Evolutionary conservation across 345 rosid genomes (phyloP).

Genomic region (Pugionium dolabratum): DNA sequence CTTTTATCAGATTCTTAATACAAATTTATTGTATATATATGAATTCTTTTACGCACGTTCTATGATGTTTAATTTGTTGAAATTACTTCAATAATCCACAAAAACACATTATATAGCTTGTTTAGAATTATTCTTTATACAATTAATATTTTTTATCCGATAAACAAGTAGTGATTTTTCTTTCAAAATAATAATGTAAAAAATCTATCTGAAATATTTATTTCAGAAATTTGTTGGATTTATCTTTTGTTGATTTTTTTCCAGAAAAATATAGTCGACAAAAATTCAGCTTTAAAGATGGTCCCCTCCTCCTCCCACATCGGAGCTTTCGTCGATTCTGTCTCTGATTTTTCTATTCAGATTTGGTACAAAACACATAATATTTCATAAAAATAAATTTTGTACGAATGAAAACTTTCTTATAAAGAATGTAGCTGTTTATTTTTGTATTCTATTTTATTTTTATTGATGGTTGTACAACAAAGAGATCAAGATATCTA

Average conservation of each 20-base stretch:
- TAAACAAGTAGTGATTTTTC: too few species aligned
- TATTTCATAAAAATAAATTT: not conserved
- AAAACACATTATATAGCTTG: not conserved
- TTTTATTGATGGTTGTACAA: too few species aligned
- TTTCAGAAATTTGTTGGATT: too few species aligned
- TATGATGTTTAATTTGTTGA: not conserved
- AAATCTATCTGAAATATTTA: too few species aligned
- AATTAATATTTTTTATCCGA: not conserved
- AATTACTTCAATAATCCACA: not conserved
- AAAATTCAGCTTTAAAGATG: constrained; percentile 18
- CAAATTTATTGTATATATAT: too few species aligned
- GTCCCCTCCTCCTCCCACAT: constrained; percentile 42
- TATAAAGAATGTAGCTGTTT: not conserved
- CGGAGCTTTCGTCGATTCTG: constrained; percentile 41
- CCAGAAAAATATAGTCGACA: too few species aligned
- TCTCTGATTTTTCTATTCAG: constrained; percentile 24
- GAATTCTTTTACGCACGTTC: not conserved
- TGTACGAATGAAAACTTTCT: not conserved
- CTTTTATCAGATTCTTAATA: too few species aligned
- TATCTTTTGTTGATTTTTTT: too few species aligned
- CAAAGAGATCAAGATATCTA: too few species aligned
- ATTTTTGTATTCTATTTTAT: too few species aligned
- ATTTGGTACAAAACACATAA: constrained; percentile 8
- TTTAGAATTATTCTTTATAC: not conserved
- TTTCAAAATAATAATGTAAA: too few species aligned